Evolutionary conservation across 306 rosid species (phyloP), one percentile per base, ranked within the genome.

Genomic region (Clitoria ternatea): DNA sequence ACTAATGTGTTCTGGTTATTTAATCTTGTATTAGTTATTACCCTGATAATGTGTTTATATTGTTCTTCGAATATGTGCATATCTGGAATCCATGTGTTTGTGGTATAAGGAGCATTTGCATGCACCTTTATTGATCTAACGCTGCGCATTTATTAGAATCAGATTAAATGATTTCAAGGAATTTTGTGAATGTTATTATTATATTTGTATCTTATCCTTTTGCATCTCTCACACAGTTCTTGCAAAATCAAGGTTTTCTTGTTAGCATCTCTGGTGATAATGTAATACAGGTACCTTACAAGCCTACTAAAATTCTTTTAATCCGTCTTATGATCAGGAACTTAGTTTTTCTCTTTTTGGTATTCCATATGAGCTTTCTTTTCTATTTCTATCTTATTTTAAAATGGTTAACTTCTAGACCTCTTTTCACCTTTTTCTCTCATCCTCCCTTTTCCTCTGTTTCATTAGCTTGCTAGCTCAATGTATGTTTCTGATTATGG

Each of bases 221-320:
- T 61, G 37, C 27, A 33, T 59, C 6, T 67, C 40, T 64, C 72
- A 61, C 9, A 60, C 92, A 90, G 96, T 92, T 92, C 86, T 82
- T 92, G 73, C 87, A 85, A 80, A 90, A 92, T 81, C 96, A 86
- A 77, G 96, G 98, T 79, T 88, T 90, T 82, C 88, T 92, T 69
- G 92, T 50, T 50, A 78, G 96, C 49, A 72, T 92, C 81, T 83
- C 96, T 29, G 85, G 78, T 47, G 88, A 88, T 47, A 90, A 92
- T 71, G 87, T 85, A 79, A 85, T 92, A 81, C 96, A 90, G 98
- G 98, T 92, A 81, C 15, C 18, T 73, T 54, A 59, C 23, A 45
- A 68, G 67, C 24, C 64, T 66, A 73, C 24, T 47, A 5, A 64
- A 63, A 42, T 33, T 67, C 61, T 54, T 76, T 12, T 5, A 14